These are phyloP conservation scores for Curvularia spicifera DNA, from an alignment of 2,329 filamentous ascomycete species.

Conservation along the genomic window DNA sequence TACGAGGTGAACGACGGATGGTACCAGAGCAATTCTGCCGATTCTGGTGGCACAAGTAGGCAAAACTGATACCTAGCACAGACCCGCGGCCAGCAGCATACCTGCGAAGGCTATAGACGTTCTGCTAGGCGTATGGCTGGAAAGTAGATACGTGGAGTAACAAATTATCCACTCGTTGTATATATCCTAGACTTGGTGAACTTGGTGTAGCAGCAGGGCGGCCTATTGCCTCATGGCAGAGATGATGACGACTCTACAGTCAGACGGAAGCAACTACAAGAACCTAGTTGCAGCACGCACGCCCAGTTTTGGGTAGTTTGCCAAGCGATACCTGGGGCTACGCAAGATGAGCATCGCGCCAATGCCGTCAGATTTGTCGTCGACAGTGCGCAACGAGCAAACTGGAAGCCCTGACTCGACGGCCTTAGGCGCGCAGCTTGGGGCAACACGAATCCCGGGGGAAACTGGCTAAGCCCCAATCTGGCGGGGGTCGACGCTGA, in stretches of 20 bases:
- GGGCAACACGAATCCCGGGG: constrained; percentile 16
- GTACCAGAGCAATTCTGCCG: constrained; percentile 36
- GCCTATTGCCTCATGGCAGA: constrained; percentile 7
- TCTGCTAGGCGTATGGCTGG: background rate
- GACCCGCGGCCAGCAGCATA: background rate
- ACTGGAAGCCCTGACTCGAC: constrained; percentile 1
- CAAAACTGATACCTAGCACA: constrained; percentile 11
- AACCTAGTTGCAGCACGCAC: constrained; percentile 4
- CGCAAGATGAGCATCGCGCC: constrained; percentile 6
- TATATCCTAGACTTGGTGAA: background rate
- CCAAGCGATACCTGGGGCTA: constrained; percentile 22
- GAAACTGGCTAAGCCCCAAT: constrained; percentile 16
- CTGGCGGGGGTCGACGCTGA: constrained; percentile 19
- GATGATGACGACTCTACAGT: constrained; percentile 14
- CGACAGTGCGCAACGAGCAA: constrained; percentile 1
- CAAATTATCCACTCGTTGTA: background rate
- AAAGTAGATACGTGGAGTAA: background rate
- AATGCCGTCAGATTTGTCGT: background rate
- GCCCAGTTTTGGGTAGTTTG: constrained; percentile 17
- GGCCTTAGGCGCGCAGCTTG: constrained; percentile 4
- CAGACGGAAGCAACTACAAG: constrained; percentile 1
- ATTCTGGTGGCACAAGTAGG: constrained; percentile 18
- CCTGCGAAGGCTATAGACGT: background rate
- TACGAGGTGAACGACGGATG: constrained; percentile 13
- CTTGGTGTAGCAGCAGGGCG: background rate